Conservation (phyloP, 192 early-diverging fungal genomes). For the Umbelopsis ramanniana region DNA sequence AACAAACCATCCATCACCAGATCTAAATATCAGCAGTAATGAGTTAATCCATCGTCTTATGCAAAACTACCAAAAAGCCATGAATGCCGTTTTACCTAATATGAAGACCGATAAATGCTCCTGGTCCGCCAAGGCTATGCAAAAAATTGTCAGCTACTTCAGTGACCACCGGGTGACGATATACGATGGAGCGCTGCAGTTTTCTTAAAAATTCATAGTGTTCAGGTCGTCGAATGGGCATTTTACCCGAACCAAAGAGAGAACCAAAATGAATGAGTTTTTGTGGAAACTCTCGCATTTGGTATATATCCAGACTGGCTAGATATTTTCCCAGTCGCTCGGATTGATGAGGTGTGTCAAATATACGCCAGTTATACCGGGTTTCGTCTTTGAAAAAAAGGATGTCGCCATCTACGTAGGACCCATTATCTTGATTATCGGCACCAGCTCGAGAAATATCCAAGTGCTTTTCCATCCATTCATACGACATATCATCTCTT, state of each 20-base stretch:
- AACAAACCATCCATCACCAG: slow-evolving; percentile 37
- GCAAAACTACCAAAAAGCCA: too few species aligned
- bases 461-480: slow-evolving; percentile 33
- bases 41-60: too few species aligned
- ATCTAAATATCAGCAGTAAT: slow-evolving; percentile 17
- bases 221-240: slow-evolving; percentile 34
- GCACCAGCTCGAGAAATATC: slow-evolving; percentile 25
- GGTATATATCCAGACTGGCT: slow-evolving; percentile 28
- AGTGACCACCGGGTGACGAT: slow-evolving; percentile 37
- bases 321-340: slow-evolving; percentile 34
- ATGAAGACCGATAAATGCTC: slow-evolving; percentile 41
- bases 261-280: slow-evolving; percentile 40
- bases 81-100: slow-evolving; percentile 28
- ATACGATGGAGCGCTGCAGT: slow-evolving; percentile 37
- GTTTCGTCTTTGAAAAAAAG: slow-evolving; percentile 40
- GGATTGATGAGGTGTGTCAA: slow-evolving; percentile 25
- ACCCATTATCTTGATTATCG: slow-evolving; percentile 15
- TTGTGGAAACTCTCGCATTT: slow-evolving; percentile 27
- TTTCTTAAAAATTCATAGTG: slow-evolving; percentile 38
- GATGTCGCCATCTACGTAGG: slow-evolving; percentile 40
- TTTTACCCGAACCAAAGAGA: slow-evolving; percentile 40
- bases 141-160: slow-evolving; percentile 27
- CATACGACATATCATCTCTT: slow-evolving; percentile 30
- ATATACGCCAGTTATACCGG: slow-evolving; percentile 44
- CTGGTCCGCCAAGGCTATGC: slow-evolving; percentile 30